phyloP scores from a whole-genome alignment of 1,284 basidiomycete genomes.

The Trichosporon faecale region DNA sequence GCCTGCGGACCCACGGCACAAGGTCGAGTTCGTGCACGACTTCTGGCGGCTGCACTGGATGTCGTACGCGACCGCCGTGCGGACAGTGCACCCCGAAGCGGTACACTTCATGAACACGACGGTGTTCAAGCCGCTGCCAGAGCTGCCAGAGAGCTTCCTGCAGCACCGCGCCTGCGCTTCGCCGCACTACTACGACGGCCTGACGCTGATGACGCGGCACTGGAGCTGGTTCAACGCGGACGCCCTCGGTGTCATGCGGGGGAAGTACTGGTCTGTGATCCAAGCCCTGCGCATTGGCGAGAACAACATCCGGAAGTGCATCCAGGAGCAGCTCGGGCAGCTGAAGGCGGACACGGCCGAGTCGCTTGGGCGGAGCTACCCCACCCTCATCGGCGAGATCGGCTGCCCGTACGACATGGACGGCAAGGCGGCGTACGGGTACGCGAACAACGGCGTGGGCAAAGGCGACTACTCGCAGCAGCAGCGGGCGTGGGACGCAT shows the following conservation, averaged over 20 bases:
- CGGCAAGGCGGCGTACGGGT: conserved; percentile 64
- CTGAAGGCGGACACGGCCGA: conserved; percentile 65
- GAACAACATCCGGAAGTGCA: conserved; percentile 70
- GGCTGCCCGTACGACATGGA: conserved; percentile 88
- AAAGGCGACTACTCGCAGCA: conserved; percentile 76
- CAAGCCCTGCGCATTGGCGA: conserved; percentile 68
- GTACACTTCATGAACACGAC: conserved; percentile 91
- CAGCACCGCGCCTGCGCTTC: conserved; percentile 73
- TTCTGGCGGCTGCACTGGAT: conserved; percentile 80
- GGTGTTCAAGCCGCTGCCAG: conserved; percentile 74
- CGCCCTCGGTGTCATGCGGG: conserved; percentile 68
- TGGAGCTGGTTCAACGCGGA: conserved; percentile 93
- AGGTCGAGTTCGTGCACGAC: conserved; percentile 64
- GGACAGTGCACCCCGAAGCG: conserved; percentile 71
- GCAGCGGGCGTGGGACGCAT: conserved; percentile 84
- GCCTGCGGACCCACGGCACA: conserved; percentile 48
- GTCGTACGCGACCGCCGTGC: conserved; percentile 64
- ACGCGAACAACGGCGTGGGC: conserved; percentile 68
- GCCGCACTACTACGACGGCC: conserved; percentile 91
- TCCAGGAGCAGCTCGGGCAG: conserved; percentile 79
- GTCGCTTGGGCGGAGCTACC: conserved; percentile 62
- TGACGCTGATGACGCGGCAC: conserved; percentile 68
- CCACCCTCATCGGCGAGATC: conserved; percentile 92
- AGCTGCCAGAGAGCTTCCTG: conserved; percentile 61
- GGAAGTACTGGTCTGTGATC: conserved; percentile 67